These are phyloP conservation scores for Sequoiadendron giganteum DNA, from an alignment of 75 land plant genomes.

Conservation along the genomic window DNA sequence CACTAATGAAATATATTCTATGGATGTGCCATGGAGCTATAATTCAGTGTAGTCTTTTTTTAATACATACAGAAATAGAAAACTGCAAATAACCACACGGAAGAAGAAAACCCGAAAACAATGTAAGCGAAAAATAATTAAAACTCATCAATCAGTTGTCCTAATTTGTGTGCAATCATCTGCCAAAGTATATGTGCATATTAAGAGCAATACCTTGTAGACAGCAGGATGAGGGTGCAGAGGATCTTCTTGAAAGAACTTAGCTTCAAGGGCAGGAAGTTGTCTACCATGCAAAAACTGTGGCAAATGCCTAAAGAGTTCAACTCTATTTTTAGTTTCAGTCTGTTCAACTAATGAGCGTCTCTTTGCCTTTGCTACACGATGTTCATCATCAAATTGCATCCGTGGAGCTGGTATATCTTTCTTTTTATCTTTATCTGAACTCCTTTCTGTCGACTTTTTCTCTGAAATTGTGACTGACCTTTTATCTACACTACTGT, in stretches of 20 bases:
- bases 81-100: not conserved
- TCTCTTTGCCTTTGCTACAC: conserved; percentile 89
- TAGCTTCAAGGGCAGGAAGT: conserved; percentile 80
- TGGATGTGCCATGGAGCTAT: not conserved
- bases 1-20: not conserved
- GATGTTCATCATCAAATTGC: conserved; percentile 90
- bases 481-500: conserved; percentile 28
- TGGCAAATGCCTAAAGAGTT: conserved; percentile 92
- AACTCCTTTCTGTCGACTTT: conserved; percentile 47
- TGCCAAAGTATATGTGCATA: not conserved
- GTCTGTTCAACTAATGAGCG: conserved; percentile 81
- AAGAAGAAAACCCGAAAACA: not conserved
- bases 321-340: conserved; percentile 91
- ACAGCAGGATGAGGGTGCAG: conserved; percentile 87
- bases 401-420: conserved; percentile 92
- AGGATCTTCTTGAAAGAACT: conserved; percentile 81
- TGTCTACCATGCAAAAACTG: conserved; percentile 89
- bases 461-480: conserved; percentile 47
- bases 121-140: not conserved
- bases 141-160: not conserved
- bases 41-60: not conserved
- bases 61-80: not conserved
- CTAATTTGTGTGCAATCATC: not conserved
- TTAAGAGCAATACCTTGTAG: conserved; percentile 58
- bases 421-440: conserved; percentile 89